Evolutionary conservation across 805 yeast genomes (phyloP), one percentile per base, ranked within the genome.

Genomic region (Candida broadrunensis): DNA sequence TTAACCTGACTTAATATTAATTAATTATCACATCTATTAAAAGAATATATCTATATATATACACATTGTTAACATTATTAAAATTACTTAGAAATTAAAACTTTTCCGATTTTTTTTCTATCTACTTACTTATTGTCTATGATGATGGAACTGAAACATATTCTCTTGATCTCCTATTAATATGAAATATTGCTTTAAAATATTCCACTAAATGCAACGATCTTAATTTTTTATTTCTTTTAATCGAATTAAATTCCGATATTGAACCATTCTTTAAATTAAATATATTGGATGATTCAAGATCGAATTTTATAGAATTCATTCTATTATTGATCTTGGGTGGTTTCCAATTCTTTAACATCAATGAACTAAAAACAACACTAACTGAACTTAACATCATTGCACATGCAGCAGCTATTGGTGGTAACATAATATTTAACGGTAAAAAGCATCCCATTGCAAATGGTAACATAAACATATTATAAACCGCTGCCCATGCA

Each of bases 351-450:
- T 67, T 64, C 55, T 84, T 85, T 51, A 91, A 68, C 52, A 80
- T 58, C 44, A 91, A 67, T 0, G 97, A 88, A 46, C 86, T 85
- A 35, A 83, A 52, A 20, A 93, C 90, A 17, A 91, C 98, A 51
- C 95, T 85, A 2, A 88, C 82, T 1, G 96, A 87, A 48, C 96
- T 87, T 52, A 88, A 72, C 0, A 96, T 96, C 98, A 93, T 93
- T 1, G 97, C 85, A 12, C 82, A 77, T 32, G 93, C 88, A 1
- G 98, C 98, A 56, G 88, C 78, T 58, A 88, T 81, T 2, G 98
- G 99, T 38, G 88, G 87, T 50, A 90, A 65, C 39, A 84, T 77
- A 37, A 88, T 71, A 27, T 85, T 83, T 64, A 83, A 80, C 2
- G 95, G 96, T 24, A 77, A 63, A 40, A 91, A 70, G n/a, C 84